Percentiles rank a stretch among this genome's conserved stretches.
Conservation (phyloP, 2,329 filamentous ascomycete species). For the Ophiocordyceps robertsii region DNA sequence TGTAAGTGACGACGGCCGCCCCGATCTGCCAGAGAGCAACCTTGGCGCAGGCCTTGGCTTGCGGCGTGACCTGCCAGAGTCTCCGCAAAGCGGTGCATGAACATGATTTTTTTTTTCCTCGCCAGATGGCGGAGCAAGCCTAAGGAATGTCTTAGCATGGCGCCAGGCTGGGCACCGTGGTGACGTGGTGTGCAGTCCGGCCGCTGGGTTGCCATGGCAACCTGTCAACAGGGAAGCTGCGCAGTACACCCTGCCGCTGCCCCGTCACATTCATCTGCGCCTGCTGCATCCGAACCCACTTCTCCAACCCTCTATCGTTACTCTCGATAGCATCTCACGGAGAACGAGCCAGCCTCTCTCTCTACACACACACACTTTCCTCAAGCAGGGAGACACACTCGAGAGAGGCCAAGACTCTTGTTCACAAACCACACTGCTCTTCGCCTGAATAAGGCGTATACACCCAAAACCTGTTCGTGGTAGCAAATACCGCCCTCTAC, state of each 20-base stretch:
- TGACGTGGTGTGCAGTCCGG: conserved; percentile 4
- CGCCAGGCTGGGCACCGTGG: conserved; percentile 5
- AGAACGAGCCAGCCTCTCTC: neutral
- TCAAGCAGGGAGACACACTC: conserved; percentile 5
- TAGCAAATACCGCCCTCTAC: conserved; percentile 28
- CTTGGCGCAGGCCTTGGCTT: no score
- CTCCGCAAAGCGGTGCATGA: no score
- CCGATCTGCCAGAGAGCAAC: no score
- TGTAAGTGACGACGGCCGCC: no score
- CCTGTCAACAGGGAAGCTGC: conserved; percentile 15
- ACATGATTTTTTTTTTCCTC: neutral
- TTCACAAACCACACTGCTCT: conserved; percentile 5
- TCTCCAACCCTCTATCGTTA: conserved; percentile 6
- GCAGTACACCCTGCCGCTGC: conserved; percentile 10
- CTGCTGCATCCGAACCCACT: conserved; percentile 10
- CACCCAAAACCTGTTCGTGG: conserved; percentile 4
- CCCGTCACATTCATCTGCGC: conserved; percentile 8
- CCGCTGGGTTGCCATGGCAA: conserved; percentile 18
- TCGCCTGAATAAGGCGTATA: conserved; percentile 20
- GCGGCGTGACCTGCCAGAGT: no score
- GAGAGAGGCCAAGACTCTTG: conserved; percentile 7
- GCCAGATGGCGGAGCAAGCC: neutral
- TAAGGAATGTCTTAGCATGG: conserved; percentile 3
- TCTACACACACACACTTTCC: neutral
- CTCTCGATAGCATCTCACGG: conserved; percentile 2